A percentile compares a stretch with the other conserved stretches of the same genome.
phyloP scores from a whole-genome alignment of 306 rosid genomes.

The Cucurbita ficifolia region DNA sequence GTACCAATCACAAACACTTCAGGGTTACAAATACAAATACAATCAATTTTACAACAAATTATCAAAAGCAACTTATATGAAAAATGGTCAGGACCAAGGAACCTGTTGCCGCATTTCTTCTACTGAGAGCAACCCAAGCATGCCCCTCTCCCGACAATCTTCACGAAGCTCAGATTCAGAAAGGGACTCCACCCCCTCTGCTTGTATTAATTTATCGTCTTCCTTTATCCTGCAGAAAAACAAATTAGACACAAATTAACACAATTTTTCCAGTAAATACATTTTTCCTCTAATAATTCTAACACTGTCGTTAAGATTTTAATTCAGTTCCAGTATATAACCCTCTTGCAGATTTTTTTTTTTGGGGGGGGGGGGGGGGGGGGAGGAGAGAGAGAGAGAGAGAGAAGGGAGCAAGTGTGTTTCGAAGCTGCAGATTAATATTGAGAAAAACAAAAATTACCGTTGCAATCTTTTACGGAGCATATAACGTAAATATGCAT shows the following conservation, averaged over 20 bases:
- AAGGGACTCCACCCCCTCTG: conserved; percentile 87
- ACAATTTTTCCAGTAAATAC: neutral
- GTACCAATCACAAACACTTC: neutral
- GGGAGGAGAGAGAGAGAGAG: too few relatives aligned
- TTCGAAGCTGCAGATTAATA: neutral
- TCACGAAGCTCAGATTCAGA: conserved; percentile 86
- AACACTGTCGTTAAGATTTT: neutral
- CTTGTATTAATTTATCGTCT: conserved; percentile 79
- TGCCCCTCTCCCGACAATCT: conserved; percentile 93
- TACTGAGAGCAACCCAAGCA: conserved; percentile 83
- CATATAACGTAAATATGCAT: conserved; percentile 82
- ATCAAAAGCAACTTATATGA: neutral
- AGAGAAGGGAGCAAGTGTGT: neutral
- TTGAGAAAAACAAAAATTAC: conserved; percentile 18
- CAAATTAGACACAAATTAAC: neutral
- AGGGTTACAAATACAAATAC: neutral
- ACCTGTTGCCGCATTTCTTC: conserved; percentile 99
- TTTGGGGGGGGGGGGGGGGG: too few relatives aligned
- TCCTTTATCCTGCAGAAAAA: conserved; percentile 53
- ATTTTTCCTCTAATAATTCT: neutral
- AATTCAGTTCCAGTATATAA: neutral
- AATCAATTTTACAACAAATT: neutral
- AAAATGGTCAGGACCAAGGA: neutral
- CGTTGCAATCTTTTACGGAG: conserved; percentile 53
- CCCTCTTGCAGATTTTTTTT: neutral